phyloP scores from a whole-genome alignment of 208 protist species.

The Naegleria fowleri region DNA sequence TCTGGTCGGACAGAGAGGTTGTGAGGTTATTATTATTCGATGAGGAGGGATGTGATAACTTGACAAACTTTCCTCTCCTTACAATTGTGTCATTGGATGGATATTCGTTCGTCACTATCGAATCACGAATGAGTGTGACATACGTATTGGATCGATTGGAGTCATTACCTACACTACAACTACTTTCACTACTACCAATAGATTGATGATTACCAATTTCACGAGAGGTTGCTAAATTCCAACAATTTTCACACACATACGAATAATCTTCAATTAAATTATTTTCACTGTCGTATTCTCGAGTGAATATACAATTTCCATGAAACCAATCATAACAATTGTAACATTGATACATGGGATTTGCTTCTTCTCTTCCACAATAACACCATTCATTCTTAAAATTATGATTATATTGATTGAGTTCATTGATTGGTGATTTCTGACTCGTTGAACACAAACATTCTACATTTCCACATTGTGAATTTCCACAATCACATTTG shows the following conservation, averaged over 20 bases:
- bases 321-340: conserved; percentile 25
- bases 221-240: not conserved
- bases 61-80: too few species aligned
- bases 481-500: conserved; percentile 22
- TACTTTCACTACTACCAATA: too few species aligned
- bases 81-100: too few species aligned
- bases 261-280: not conserved
- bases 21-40: too few species aligned
- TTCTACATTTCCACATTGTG: not conserved
- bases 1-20: too few species aligned
- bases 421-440: not conserved
- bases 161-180: too few species aligned
- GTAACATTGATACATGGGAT: not conserved
- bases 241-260: not conserved
- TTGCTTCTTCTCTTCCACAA: not conserved
- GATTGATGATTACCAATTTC: too few species aligned
- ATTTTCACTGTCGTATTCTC: not conserved
- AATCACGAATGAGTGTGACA: too few species aligned
- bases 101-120: too few species aligned
- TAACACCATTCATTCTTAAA: conserved; percentile 24
- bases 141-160: too few species aligned
- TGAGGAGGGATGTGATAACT: too few species aligned
- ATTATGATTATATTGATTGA: conserved; percentile 18
- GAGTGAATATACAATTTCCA: not conserved
- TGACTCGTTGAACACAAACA: not conserved